Conservation (phyloP, 169 alveolate genomes). For the Plasmodium inui region DNA sequence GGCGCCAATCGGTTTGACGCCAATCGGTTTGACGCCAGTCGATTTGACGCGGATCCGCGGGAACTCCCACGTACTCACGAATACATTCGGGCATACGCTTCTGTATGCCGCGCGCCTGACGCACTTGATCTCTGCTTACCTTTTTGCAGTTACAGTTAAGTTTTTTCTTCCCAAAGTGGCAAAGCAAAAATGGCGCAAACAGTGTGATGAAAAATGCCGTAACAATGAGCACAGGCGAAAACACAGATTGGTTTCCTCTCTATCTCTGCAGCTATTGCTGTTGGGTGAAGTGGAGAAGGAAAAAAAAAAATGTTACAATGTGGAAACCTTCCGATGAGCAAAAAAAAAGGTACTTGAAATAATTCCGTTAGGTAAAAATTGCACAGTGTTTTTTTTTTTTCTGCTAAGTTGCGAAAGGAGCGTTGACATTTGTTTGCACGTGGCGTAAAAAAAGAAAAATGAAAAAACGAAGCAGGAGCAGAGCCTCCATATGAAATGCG, state of each 20-base stretch:
- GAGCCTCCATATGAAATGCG: not conserved
- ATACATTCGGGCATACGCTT: not conserved
- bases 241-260: not conserved
- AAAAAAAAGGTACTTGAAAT: not conserved
- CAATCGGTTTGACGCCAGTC: not conserved
- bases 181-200: not conserved
- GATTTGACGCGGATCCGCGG: too few relatives aligned
- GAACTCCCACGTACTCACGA: not conserved
- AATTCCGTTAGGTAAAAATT: not conserved
- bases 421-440: not conserved
- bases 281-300: not conserved
- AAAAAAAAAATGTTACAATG: not conserved
- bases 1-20: not conserved
- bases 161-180: not conserved
- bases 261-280: constrained; percentile 2
- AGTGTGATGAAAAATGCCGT: not conserved
- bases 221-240: not conserved
- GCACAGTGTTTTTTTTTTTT: not conserved
- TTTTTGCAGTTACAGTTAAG: not conserved
- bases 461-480: not conserved
- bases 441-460: not conserved
- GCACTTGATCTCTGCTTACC: not conserved
- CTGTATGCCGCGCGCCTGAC: not conserved
- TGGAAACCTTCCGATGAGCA: not conserved
- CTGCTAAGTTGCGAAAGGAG: not conserved